Evolutionary conservation across 2,329 filamentous ascomycete genomes (phyloP), one percentile per base, ranked within the genome.

Genomic region (Ilyonectria destructans): DNA sequence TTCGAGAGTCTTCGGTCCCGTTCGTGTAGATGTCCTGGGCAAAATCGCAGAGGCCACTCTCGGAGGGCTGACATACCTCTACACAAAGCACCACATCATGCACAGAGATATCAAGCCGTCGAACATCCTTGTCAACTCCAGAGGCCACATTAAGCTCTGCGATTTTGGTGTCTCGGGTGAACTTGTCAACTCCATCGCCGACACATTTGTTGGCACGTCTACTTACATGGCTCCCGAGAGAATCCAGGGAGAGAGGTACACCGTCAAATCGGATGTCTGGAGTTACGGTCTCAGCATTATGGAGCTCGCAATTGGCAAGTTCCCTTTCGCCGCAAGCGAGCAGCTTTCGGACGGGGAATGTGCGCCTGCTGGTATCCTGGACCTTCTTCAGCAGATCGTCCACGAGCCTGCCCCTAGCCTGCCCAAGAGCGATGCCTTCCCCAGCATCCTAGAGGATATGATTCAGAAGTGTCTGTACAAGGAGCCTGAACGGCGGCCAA

Each of bases 141-240:
- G 92, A 62, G 96, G 96, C 13, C 90, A 92, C 74, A 98, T 99
- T 87, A 99, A 99, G 84, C 89, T 99, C 6, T 98, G 96, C 83
- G 96, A 99, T 81, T 99, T 99, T 80, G 96, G 96, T 75, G 96
- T 99, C n/a, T 98, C 96, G 5, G 96, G 95, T 73, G 96, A 99
- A 82, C 89, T 98, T 17, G 95, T 98, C 80, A 98, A 98, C 83
- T 98, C 96, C 5, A 95, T 99, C 72, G 96, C 96, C 58, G 96
- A 98, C 79, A 99, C 96, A 1, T 99, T 99, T 77, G 96, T 99
- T 40, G 96, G 96, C 60, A 99, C 96, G 2, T 98, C 96, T 43
- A 99, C 96, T 63, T 99, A 99, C 85, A 99, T 99, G 96, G 96
- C 96, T 0, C 96, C 96, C 0, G 96, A 99, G 85, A 91, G 96